Conservation (phyloP, 2,329 filamentous ascomycete genomes). For the Drechslerella stenobrocha region DNA sequence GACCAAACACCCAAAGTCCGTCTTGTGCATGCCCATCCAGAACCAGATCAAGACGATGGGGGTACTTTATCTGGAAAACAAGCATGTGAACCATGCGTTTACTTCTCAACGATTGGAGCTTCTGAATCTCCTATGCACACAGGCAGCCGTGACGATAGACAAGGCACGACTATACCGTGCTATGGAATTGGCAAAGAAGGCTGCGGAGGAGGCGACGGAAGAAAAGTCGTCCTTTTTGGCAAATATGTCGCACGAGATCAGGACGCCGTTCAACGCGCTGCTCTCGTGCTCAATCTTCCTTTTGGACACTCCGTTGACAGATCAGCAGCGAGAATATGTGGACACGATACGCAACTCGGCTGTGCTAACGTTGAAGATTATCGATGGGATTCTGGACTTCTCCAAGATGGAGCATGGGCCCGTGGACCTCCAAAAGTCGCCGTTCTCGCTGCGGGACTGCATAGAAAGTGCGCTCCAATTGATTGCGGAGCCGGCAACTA, state of each 20-base stretch:
- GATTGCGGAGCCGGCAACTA: constrained; percentile 55
- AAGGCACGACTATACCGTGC: constrained; percentile 53
- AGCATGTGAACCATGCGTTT: constrained; percentile 53
- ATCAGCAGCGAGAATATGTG: constrained; percentile 63
- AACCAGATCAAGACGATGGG: constrained; percentile 54
- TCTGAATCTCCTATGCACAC: constrained; percentile 53
- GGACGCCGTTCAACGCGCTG: constrained; percentile 68
- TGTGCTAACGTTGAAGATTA: constrained; percentile 64
- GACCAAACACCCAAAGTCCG: constrained; percentile 50
- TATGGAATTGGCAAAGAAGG: constrained; percentile 53
- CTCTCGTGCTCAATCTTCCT: constrained; percentile 64
- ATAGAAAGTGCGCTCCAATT: constrained; percentile 59
- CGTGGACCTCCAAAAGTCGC: constrained; percentile 64
- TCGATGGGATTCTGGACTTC: constrained; percentile 70
- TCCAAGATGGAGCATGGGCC: constrained; percentile 66
- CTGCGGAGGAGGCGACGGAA: constrained; percentile 64
- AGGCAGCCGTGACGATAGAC: constrained; percentile 53
- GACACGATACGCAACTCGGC: constrained; percentile 65
- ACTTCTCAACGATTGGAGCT: constrained; percentile 52
- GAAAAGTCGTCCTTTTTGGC: constrained; percentile 66
- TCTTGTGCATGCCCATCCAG: constrained; percentile 53
- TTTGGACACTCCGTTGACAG: constrained; percentile 61
- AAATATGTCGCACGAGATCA: constrained; percentile 68
- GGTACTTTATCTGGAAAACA: constrained; percentile 53
- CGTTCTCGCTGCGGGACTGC: constrained; percentile 60